These are phyloP conservation scores for Olyra latifolia DNA, from an alignment of 176 grass and related monocot genomes.

Conservation along the genomic window DNA sequence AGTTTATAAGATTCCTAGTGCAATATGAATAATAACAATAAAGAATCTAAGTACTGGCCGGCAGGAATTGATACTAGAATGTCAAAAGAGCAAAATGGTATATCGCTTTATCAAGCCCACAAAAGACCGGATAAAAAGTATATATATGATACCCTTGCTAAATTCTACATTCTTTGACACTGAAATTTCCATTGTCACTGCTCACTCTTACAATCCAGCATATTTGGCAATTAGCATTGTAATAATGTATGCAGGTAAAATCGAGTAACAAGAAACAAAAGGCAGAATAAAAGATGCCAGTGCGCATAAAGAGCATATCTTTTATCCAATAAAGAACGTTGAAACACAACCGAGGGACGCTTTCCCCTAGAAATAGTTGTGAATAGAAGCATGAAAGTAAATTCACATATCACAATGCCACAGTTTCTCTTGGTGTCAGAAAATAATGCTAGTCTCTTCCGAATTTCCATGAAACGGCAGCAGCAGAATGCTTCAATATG, in stretches of 20 bases:
- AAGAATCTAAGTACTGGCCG: background rate
- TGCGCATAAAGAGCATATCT: background rate
- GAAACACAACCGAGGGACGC: background rate
- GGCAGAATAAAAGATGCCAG: background rate
- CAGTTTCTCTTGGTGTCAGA: constrained; percentile 4
- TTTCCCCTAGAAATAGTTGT: background rate
- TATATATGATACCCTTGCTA: background rate
- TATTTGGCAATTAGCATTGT: background rate
- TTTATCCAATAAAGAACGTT: background rate
- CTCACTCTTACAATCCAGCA: background rate
- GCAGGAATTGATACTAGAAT: background rate
- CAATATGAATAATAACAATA: background rate
- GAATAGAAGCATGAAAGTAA: background rate
- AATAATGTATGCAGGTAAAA: background rate
- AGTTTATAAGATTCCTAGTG: background rate
- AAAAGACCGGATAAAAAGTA: background rate
- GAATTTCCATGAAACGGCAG: background rate
- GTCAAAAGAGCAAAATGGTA: background rate
- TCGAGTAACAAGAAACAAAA: background rate
- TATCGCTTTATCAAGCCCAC: background rate
- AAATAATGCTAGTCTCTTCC: constrained; percentile 21
- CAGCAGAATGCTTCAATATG: background rate
- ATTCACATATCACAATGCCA: background rate
- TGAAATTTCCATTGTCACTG: background rate
- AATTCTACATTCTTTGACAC: background rate